Base-by-base conservation (phyloP, 208 protist genomes). In the Crithidia mellificae region DNA sequence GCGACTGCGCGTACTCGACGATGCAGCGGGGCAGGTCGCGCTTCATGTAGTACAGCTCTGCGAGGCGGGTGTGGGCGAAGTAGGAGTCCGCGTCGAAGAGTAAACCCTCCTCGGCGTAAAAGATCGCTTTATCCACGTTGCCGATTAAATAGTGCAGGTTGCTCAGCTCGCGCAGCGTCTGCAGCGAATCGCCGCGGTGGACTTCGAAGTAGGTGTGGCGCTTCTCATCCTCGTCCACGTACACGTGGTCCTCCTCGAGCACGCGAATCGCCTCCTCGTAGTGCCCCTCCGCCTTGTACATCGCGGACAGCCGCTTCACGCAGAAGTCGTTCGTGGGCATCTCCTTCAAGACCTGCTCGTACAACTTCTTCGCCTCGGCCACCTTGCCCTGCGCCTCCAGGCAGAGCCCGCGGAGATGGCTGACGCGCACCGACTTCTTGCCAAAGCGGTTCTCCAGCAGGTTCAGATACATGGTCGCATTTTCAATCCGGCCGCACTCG, bases 401-500 rank as follows among this genome's bases (percentile, higher is more conserved):
- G 65, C 87, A 91, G 27, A 95, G 69, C 6, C 90, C 90, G 38
- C 82, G 79, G 41, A 95, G 79, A 61, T 89, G 81, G 4, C 72
- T 78, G 51, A 95, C 85, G 17, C 90, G 90, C 38, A 83, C 51
- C 19, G 87, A 91, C 38, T 81, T 79, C 41, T 70, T 78, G 11
- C 90, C 87, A 51, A 95, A 95, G 20, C 80, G 82, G 51, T 85
- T 89, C 67, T 91, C 80, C 25, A 95, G 70, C 15, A 89, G 43
- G 46, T 82, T 71, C 20, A 93, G 75, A 56, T 91, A 90, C 58
- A 84, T 77, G 15, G 63, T 51, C 0, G 86, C 87, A 12, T 77
- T 85, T 25, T 87, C 81, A 20, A 87, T 62, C 25, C 74, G 68
- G 38, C 90, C 90, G 56, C 82, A 90, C 58, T 92, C 87, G 7